phyloP scores from a whole-genome alignment of 139 green algal genomes.

The Tetratostichococcus sp. region DNA sequence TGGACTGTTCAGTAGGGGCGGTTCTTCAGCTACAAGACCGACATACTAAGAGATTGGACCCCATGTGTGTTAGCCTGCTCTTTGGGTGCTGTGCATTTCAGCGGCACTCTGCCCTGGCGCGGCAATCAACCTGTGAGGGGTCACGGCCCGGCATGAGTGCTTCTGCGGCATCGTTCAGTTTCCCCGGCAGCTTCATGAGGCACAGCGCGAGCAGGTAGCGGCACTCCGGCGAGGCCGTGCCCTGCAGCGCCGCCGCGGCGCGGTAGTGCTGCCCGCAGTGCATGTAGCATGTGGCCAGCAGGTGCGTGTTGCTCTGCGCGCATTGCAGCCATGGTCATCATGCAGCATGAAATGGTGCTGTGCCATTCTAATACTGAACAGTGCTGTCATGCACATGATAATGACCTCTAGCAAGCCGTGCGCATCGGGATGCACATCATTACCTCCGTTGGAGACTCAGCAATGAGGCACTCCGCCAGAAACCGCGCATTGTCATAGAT shows the following conservation, averaged over 20 bases:
- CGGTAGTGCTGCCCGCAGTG: conserved; percentile 67
- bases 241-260: conserved; percentile 71
- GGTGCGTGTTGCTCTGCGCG: conserved; percentile 68
- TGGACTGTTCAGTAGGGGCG: too few species aligned
- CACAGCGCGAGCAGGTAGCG: conserved; percentile 83
- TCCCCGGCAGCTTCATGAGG: conserved; percentile 66
- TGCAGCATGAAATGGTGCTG: too few species aligned
- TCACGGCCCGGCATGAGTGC: conserved; percentile 54
- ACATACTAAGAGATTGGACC: not conserved
- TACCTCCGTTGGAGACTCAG: conserved; percentile 60
- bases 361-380: too few species aligned
- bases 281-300: conserved; percentile 83
- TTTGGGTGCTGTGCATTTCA: not conserved
- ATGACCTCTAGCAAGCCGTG: too few species aligned
- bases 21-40: too few species aligned
- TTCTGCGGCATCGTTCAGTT: conserved; percentile 75
- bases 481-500: conserved; percentile 82
- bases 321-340: too few species aligned
- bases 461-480: conserved; percentile 76
- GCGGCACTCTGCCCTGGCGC: too few species aligned
- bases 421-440: not conserved
- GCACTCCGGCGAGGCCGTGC: conserved; percentile 34
- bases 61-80: not conserved
- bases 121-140: conserved; percentile 9
- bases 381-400: too few species aligned